These are phyloP conservation scores for Coccinonectria pachysandricola DNA, from an alignment of 2,329 filamentous ascomycete genomes.

Conservation along the genomic window DNA sequence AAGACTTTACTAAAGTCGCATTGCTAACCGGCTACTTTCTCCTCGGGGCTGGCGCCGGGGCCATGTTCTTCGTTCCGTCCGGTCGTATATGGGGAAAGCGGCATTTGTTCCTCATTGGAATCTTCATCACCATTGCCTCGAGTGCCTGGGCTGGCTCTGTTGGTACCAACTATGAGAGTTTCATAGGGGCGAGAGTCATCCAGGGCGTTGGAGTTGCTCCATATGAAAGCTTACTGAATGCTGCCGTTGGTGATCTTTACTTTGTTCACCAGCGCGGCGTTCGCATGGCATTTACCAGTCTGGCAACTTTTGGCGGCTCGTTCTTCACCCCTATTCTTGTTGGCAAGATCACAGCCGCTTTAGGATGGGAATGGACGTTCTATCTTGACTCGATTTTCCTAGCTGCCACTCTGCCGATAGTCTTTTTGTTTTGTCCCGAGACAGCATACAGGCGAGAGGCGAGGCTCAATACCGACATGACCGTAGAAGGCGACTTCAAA, in stretches of 20 bases:
- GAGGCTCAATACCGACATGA: slow-evolving; percentile 59
- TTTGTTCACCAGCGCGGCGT: slow-evolving; percentile 77
- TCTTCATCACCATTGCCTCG: slow-evolving; percentile 60
- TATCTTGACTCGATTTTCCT: slow-evolving; percentile 81
- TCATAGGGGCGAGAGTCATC: slow-evolving; percentile 70
- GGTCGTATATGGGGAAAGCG: slow-evolving; percentile 88
- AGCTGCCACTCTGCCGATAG: slow-evolving; percentile 54
- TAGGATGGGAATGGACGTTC: slow-evolving; percentile 84
- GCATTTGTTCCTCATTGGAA: slow-evolving; percentile 74
- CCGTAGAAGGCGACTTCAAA: slow-evolving; percentile 6
- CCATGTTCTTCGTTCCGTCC: slow-evolving; percentile 77
- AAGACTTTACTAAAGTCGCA: slow-evolving; percentile 64
- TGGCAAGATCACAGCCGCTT: slow-evolving; percentile 66
- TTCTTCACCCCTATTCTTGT: slow-evolving; percentile 78
- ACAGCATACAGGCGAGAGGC: slow-evolving; percentile 64
- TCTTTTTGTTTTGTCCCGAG: slow-evolving; percentile 76
- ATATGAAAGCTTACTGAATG: slow-evolving; percentile 84
- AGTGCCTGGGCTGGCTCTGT: slow-evolving; percentile 70
- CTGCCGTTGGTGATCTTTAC: slow-evolving; percentile 80
- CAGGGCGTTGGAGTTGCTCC: slow-evolving; percentile 82
- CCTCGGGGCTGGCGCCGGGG: slow-evolving; percentile 69
- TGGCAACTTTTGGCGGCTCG: slow-evolving; percentile 46
- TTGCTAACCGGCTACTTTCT: slow-evolving; percentile 82
- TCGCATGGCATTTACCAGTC: slow-evolving; percentile 70
- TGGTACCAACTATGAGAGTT: slow-evolving; percentile 55